phyloP scores from a whole-genome alignment of 345 rosid genomes.

The Aquilaria yunnanensis region DNA sequence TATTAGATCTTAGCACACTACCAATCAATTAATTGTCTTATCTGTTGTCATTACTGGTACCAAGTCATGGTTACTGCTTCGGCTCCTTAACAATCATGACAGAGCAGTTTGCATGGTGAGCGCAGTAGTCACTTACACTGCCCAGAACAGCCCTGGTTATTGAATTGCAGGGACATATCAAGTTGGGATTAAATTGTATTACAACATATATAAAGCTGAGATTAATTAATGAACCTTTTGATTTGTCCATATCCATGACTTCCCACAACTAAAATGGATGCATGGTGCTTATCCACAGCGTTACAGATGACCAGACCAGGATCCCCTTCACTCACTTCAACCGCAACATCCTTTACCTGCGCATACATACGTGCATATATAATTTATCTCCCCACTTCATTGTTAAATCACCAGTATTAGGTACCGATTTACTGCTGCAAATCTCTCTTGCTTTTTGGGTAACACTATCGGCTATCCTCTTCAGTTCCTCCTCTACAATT shows the following conservation, averaged over 20 bases:
- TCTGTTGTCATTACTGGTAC: neutral
- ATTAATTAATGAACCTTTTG: conserved; percentile 22
- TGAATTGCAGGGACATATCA: neutral
- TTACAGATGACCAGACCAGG: conserved; percentile 35
- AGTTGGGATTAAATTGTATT: neutral
- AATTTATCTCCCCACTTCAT: neutral
- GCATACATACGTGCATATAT: neutral
- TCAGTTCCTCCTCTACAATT: conserved; percentile 27
- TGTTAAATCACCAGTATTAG: neutral
- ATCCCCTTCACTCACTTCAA: conserved; percentile 33
- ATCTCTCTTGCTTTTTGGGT: conserved; percentile 21
- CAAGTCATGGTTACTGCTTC: neutral
- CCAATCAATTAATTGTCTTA: too few species aligned
- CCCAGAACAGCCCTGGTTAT: conserved; percentile 28
- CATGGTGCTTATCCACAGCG: conserved; percentile 27
- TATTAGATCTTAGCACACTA: too few species aligned
- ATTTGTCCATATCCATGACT: conserved; percentile 41
- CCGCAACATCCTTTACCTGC: conserved; percentile 5
- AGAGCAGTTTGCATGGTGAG: conserved; percentile 29
- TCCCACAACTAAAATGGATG: conserved; percentile 36
- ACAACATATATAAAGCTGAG: neutral
- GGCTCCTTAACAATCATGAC: conserved; percentile 36
- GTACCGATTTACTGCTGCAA: conserved; percentile 25
- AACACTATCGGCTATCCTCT: conserved; percentile 20
- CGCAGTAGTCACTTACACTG: conserved; percentile 31